A percentile compares a stretch with the other conserved stretches of the same genome.
These are phyloP conservation scores for Amanita subjunquillea DNA, from an alignment of 768 basidiomycete species.

Conservation along the genomic window DNA sequence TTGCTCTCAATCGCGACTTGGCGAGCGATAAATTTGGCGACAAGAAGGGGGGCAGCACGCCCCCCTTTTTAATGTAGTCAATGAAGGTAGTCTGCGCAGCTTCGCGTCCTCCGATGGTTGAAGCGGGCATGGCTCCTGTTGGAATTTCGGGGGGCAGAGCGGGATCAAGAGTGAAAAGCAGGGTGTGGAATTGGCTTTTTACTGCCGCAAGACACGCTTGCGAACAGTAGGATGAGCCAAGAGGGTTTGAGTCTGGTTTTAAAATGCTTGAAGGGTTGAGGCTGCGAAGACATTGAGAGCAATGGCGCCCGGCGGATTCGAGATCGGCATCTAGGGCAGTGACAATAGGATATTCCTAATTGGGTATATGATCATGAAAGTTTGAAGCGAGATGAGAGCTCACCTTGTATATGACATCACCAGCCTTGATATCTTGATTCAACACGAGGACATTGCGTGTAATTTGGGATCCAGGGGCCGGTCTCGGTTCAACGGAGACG, in stretches of 20 bases:
- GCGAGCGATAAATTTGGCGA: conserved; percentile 62
- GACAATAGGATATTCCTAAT: conserved; percentile 66
- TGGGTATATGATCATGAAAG: conserved; percentile 3
- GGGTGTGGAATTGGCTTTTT: conserved; percentile 48
- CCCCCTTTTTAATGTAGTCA: conserved; percentile 39
- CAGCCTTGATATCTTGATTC: conserved; percentile 55
- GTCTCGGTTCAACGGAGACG: conserved; percentile 43
- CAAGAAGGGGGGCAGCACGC: conserved; percentile 41
- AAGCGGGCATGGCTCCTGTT: conserved; percentile 17
- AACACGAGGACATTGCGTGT: conserved; percentile 50
- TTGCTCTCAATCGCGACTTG: conserved; percentile 57
- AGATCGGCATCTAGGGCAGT: conserved; percentile 65
- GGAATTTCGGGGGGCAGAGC: conserved; percentile 42
- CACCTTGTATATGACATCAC: conserved; percentile 75
- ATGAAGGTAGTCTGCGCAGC: conserved; percentile 52
- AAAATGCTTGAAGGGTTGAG: conserved; percentile 37
- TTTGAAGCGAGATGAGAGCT: conserved; percentile 3
- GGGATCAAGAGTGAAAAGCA: conserved; percentile 62
- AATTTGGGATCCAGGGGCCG: conserved; percentile 16
- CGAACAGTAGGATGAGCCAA: conserved; percentile 65
- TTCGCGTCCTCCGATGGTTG: conserved; percentile 32
- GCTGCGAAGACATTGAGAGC: conserved; percentile 60
- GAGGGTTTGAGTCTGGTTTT: conserved; percentile 34
- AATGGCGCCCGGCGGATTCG: conserved; percentile 55
- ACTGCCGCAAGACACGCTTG: conserved; percentile 48